Evolutionary conservation across 768 basidiomycete species (phyloP), one percentile per base, ranked within the genome.

Genomic region (Dentipellis sp.): DNA sequence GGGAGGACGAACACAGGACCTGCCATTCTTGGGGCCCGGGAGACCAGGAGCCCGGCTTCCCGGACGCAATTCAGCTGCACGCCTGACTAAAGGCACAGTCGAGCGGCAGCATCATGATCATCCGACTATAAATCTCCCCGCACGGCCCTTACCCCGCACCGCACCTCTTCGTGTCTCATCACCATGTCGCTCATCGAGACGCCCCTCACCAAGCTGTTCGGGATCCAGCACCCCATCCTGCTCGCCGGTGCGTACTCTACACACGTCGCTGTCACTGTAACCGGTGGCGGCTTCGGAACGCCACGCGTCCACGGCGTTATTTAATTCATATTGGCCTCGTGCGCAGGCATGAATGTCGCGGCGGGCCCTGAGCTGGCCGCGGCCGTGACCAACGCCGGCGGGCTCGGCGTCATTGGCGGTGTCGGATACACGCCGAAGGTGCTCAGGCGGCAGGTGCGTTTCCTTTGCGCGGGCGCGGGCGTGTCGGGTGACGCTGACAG

Each of bases 381-480:
- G 40, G 93, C 91, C 39, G 93, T 95, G 56, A 91, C 91, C 46
- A 97, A 95, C 64, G 94, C 92, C 23, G 93, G 94, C 50, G 94
- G 94, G 52, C 63, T 97, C 45, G 94, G 94, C 59, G 91, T 95
- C 52, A 91, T 97, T 58, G 94, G 94, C 38, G 94, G 94, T 54
- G 76, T 88, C 35, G 90, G 90, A 0, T 93, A 87, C 67, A 91
- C 91, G 2, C 88, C 88, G 19, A 88, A 87, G 69, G 76, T 89
- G 52, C 78, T 93, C 21, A 81, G 86, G 46, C 75, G 80, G 63
- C 91, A 92, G 77, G 90, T 89, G 59, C 56, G 75, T 61, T n/a
- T 10, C 17, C 9, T 36, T 23, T 23, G 14, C n/a, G 9, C 10
- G 17, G 17, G 16, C 47, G 36, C 17, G 22, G 22, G 45, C 35